A percentile compares a stretch with the other conserved stretches of the same genome.
Conservation (phyloP, 805 yeast species). For the Yarrowia deformans region DNA sequence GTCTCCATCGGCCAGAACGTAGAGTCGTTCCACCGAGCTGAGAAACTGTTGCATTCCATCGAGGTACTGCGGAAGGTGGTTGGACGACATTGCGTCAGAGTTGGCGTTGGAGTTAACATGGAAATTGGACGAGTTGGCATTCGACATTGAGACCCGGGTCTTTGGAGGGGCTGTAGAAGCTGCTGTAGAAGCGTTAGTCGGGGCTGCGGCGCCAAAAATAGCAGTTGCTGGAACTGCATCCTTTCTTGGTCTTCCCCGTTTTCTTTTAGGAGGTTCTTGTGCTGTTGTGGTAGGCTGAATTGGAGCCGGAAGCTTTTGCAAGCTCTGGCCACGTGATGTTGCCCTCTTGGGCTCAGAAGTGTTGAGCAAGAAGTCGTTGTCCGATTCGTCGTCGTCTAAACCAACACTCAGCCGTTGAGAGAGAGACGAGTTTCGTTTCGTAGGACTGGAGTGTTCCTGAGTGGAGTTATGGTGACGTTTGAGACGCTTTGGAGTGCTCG, state of each 20-base stretch:
- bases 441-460: neutral
- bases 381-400: neutral
- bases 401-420: neutral
- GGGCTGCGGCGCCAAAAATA: neutral
- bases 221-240: neutral
- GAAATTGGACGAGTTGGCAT: neutral
- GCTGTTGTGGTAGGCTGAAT: too few relatives aligned
- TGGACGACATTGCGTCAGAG: neutral
- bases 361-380: neutral
- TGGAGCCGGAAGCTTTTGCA: too few relatives aligned
- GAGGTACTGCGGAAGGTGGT: neutral
- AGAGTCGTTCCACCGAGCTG: conserved; percentile 12
- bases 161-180: neutral
- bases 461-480: neutral
- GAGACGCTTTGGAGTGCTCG: conserved; percentile 3
- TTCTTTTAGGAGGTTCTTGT: neutral
- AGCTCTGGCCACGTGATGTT: too few relatives aligned
- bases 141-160: neutral
- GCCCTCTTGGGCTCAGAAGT: too few relatives aligned
- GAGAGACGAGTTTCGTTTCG: neutral
- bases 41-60: conserved; percentile 21
- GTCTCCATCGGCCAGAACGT: conserved; percentile 24
- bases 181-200: neutral
- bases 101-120: neutral
- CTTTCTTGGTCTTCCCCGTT: conserved; percentile 10